A percentile compares a stretch with the other conserved stretches of the same genome.
phyloP scores from a whole-genome alignment of 2,329 filamentous ascomycete genomes.

The Fusarium nelsonii region DNA sequence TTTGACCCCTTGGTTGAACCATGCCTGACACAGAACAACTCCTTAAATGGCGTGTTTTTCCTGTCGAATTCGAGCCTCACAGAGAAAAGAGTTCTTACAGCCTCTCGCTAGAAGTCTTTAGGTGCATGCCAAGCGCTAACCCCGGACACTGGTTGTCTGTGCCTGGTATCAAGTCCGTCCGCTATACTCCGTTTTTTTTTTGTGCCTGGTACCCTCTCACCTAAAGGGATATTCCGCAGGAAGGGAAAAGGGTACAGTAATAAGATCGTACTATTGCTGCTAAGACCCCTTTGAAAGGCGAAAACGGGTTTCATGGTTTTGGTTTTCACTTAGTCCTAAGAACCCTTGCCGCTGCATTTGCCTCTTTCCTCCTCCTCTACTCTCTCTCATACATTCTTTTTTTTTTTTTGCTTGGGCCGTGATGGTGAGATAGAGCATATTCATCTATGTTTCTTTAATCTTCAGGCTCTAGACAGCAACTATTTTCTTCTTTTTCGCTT shows the following conservation, averaged over 20 bases:
- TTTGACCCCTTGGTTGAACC: conserved; percentile 15
- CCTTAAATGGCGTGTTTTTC: conserved; percentile 42
- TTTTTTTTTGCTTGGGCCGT: neutral
- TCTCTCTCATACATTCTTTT: conserved; percentile 12
- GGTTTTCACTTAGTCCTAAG: conserved; percentile 15
- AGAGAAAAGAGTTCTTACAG: conserved; percentile 8
- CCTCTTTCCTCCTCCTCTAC: neutral
- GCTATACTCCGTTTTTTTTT: conserved; percentile 35
- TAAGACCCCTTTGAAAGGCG: conserved; percentile 15
- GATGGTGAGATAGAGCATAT: conserved; percentile 39
- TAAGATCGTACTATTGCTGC: conserved; percentile 12
- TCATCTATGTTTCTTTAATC: conserved; percentile 36
- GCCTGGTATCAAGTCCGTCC: conserved; percentile 43
- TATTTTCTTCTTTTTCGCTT: conserved; percentile 47
- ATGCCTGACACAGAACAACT: conserved; percentile 31
- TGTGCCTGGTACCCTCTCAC: neutral
- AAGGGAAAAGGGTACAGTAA: neutral
- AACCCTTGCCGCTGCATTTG: conserved; percentile 21
- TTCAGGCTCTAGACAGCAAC: conserved; percentile 44
- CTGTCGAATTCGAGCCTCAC: conserved; percentile 6
- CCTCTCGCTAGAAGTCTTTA: conserved; percentile 26
- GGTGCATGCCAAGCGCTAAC: conserved; percentile 43
- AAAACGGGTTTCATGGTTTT: conserved; percentile 15
- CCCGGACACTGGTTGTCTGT: conserved; percentile 39
- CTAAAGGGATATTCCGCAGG: neutral